Percentiles rank a stretch among this genome's conserved stretches.
Conservation (phyloP, 257 asterid genomes). For the Nicotiana sylvestris region DNA sequence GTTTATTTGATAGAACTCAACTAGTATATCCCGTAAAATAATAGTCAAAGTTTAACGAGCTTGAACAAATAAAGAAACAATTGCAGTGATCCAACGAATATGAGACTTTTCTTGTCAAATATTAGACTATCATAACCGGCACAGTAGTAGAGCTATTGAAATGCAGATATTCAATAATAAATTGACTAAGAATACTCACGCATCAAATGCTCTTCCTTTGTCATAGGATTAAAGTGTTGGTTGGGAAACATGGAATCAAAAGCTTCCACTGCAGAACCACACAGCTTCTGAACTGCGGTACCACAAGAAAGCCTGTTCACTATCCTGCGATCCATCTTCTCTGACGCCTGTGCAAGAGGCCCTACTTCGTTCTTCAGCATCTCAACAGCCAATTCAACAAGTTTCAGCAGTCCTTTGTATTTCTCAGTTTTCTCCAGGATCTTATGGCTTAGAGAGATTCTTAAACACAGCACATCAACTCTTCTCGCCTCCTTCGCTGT, state of each 20-base stretch:
- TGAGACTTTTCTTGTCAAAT: background rate
- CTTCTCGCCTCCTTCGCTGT: constrained; percentile 79
- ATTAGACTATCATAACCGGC: background rate
- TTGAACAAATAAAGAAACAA: background rate
- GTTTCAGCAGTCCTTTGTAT: constrained; percentile 47
- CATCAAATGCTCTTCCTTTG: constrained; percentile 11
- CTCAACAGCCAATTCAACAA: constrained; percentile 54
- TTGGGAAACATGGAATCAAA: constrained; percentile 49
- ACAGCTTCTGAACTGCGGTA: constrained; percentile 55
- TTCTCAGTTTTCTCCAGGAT: constrained; percentile 66
- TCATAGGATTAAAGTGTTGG: constrained; percentile 5
- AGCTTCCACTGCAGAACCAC: constrained; percentile 71
- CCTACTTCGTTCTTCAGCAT: constrained; percentile 70
- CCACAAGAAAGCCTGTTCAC: constrained; percentile 83
- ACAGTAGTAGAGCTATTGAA: background rate
- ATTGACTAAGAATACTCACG: constrained; percentile 18
- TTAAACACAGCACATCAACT: constrained; percentile 70
- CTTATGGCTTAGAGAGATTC: constrained; percentile 65
- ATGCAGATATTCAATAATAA: background rate
- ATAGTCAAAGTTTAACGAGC: background rate
- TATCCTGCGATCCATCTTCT: constrained; percentile 71
- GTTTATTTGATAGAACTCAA: background rate
- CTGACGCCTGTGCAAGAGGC: constrained; percentile 64
- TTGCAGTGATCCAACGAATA: background rate
- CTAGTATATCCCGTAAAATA: background rate